A percentile compares a stretch with the other conserved stretches of the same genome.
Conservation (phyloP, 129 eudicot species). For the Lactuca sativa region DNA sequence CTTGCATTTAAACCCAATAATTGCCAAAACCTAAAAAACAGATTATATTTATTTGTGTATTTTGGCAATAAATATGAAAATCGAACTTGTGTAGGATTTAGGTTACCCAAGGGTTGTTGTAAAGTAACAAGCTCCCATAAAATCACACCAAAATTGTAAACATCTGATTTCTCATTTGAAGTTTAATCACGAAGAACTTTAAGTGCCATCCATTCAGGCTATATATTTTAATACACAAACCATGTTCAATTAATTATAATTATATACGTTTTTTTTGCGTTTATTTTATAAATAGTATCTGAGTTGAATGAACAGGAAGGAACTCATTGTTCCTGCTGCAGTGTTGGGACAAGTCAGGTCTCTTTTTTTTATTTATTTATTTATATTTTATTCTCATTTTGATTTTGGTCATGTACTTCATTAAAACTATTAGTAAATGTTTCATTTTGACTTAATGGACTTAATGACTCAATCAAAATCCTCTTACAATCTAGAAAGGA, state of each 20-base stretch:
- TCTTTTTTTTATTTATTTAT: too few relatives aligned
- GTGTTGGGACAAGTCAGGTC: conserved; percentile 44
- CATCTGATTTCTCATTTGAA: conserved; percentile 92
- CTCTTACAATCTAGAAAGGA: too few relatives aligned
- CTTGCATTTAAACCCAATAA: conserved; percentile 73
- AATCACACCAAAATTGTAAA: conserved; percentile 93
- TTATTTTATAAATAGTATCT: neutral
- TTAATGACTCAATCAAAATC: too few relatives aligned
- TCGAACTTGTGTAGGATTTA: conserved; percentile 86
- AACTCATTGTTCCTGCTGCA: conserved; percentile 95
- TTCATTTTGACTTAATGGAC: too few relatives aligned
- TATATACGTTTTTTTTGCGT: neutral
- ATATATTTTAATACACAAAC: neutral
- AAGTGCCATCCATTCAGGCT: conserved; percentile 99
- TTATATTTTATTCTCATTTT: too few relatives aligned
- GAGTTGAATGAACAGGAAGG: neutral
- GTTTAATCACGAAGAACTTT: conserved; percentile 95
- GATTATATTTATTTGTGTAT: too few relatives aligned
- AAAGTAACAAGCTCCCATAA: conserved; percentile 93
- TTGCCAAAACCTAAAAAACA: conserved; percentile 65
- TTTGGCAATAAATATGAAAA: neutral
- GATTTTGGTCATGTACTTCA: too few relatives aligned
- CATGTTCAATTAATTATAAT: neutral
- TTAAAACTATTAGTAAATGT: too few relatives aligned
- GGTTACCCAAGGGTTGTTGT: conserved; percentile 92